These are phyloP conservation scores for Pezicula neosporulosa DNA, from an alignment of 2,329 filamentous ascomycete species.

Conservation along the genomic window DNA sequence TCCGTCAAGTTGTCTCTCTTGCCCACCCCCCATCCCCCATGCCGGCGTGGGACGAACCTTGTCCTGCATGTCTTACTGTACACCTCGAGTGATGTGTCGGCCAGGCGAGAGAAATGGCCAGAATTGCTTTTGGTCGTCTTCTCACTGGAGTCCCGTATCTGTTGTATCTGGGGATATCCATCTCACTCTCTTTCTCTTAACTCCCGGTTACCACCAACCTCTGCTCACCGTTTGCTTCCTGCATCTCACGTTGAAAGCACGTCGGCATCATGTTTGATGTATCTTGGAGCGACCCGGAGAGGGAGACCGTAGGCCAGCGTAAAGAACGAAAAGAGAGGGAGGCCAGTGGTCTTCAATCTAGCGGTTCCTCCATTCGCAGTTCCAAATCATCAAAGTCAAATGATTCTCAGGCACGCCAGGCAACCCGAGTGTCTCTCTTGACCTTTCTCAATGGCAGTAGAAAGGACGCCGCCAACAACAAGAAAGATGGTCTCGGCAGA, in stretches of 20 bases:
- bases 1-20: no score
- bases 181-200: not conserved
- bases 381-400: constrained; percentile 16
- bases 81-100: no score
- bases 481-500: not conserved
- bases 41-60: no score
- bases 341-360: constrained; percentile 5
- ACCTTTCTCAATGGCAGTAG: constrained; percentile 33
- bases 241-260: not conserved
- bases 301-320: constrained; percentile 27
- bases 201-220: not conserved
- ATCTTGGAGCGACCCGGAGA: constrained; percentile 24
- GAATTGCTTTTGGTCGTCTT: no score
- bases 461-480: not conserved
- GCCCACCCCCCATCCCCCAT: no score
- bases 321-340: constrained; percentile 23
- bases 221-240: not conserved
- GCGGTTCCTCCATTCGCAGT: constrained; percentile 14
- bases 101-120: no score
- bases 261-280: constrained; percentile 27
- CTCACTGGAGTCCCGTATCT: no score
- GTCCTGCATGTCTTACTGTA: no score
- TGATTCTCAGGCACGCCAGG: constrained; percentile 9
- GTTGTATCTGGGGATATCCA: no score
- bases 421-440: constrained; percentile 9